Evolutionary conservation across 306 rosid species (phyloP).

Genomic region (Citrullus colocynthis): DNA sequence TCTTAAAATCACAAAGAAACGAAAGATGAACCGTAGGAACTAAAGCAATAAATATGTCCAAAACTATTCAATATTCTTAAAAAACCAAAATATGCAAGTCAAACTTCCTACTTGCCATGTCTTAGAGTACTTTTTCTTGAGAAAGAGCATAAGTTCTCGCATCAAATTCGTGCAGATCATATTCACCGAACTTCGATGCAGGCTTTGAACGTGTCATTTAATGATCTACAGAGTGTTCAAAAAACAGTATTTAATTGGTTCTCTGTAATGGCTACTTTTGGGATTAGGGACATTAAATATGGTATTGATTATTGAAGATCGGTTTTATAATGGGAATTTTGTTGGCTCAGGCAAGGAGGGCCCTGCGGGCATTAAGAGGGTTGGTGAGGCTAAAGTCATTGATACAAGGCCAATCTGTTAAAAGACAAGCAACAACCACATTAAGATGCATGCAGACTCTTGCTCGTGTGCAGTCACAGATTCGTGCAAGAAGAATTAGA

Average conservation of each 20-base stretch:
- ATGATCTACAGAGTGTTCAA: background rate
- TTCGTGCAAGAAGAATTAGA: slow-evolving; percentile 59
- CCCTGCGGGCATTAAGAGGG: slow-evolving; percentile 60
- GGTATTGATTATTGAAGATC: background rate
- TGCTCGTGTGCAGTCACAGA: slow-evolving; percentile 62
- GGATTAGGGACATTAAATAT: background rate
- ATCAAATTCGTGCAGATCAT: background rate
- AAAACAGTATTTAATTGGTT: background rate
- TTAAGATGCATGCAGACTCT: slow-evolving; percentile 89
- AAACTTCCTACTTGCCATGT: background rate
- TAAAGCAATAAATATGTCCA: background rate
- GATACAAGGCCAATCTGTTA: slow-evolving; percentile 66
- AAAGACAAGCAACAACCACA: slow-evolving; percentile 64
- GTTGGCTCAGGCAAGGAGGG: slow-evolving; percentile 58
- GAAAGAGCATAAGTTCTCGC: background rate
- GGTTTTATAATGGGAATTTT: background rate
- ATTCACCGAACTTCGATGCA: background rate
- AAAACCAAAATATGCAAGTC: background rate
- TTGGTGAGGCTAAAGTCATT: slow-evolving; percentile 68
- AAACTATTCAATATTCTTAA: background rate
- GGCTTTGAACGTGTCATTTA: background rate
- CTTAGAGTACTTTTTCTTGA: background rate
- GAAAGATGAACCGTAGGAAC: background rate
- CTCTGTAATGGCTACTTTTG: background rate
- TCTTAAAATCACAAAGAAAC: background rate